A percentile compares a stretch with the other conserved stretches of the same genome.
phyloP scores from a whole-genome alignment of 176 grass and related monocot species.

The Chrysopogon serrulatus region DNA sequence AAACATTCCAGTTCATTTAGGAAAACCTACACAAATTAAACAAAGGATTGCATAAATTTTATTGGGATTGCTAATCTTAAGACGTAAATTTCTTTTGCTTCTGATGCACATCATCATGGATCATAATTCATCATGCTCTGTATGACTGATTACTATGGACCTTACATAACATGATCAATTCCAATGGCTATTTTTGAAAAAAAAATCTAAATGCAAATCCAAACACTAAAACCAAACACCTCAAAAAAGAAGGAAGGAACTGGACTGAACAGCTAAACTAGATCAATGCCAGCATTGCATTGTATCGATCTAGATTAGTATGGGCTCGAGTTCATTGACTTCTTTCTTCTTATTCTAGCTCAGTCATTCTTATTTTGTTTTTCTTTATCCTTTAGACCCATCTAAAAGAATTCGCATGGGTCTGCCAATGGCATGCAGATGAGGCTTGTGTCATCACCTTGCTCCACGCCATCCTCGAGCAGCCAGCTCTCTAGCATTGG shows the following conservation, averaged over 20 bases:
- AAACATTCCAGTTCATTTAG: background rate
- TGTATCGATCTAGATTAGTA: background rate
- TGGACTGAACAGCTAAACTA: constrained; percentile 4
- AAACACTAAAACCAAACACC: no score
- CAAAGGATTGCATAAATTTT: background rate
- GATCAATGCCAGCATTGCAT: background rate
- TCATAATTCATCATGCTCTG: background rate
- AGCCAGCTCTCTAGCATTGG: constrained; percentile 76
- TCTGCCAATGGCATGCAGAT: constrained; percentile 50
- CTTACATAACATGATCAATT: constrained; percentile 9
- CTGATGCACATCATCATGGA: background rate
- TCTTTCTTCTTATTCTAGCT: constrained; percentile 15
- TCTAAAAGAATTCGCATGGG: constrained; percentile 51
- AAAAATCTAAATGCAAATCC: background rate
- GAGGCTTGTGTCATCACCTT: constrained; percentile 42
- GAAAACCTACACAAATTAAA: background rate
- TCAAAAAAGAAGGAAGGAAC: constrained; percentile 4
- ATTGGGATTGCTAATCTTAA: constrained; percentile 18
- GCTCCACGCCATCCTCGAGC: constrained; percentile 56
- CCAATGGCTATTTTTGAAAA: background rate
- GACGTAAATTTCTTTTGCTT: constrained; percentile 51
- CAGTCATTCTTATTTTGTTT: background rate
- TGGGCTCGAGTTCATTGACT: constrained; percentile 1
- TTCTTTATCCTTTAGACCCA: background rate
- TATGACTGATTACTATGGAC: background rate